Conservation (phyloP, 306 rosid species). For the Pyrus pyrifolia region DNA sequence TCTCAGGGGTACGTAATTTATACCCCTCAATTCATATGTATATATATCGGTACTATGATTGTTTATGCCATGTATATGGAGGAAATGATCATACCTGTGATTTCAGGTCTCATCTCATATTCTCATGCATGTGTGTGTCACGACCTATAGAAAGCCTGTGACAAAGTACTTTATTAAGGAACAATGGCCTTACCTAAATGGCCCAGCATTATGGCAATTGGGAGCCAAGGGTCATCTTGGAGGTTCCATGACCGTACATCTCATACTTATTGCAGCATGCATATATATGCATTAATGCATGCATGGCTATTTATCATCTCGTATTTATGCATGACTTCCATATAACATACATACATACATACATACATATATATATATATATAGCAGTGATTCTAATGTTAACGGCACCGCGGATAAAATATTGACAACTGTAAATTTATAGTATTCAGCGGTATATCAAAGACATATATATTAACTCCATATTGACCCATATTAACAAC, state of each 20-base stretch:
- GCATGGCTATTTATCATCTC: background rate
- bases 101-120: conserved; percentile 5
- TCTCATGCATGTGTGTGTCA: background rate
- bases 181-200: conserved; percentile 2
- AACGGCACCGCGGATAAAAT: too few species aligned
- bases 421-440: too few species aligned
- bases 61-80: background rate
- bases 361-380: too few species aligned
- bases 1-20: background rate
- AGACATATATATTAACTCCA: background rate
- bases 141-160: background rate
- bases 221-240: conserved; percentile 25
- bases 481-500: too few species aligned
- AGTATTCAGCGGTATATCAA: too few species aligned
- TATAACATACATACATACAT: too few species aligned
- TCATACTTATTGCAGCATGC: conserved; percentile 3
- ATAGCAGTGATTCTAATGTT: too few species aligned
- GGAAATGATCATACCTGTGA: background rate
- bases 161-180: background rate
- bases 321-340: background rate
- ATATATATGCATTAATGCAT: background rate
- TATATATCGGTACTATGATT: background rate
- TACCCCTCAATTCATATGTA: background rate
- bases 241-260: conserved; percentile 19
- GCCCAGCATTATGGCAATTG: conserved; percentile 10